Conservation (phyloP, 768 basidiomycete genomes). For the Lepiota venenata region DNA sequence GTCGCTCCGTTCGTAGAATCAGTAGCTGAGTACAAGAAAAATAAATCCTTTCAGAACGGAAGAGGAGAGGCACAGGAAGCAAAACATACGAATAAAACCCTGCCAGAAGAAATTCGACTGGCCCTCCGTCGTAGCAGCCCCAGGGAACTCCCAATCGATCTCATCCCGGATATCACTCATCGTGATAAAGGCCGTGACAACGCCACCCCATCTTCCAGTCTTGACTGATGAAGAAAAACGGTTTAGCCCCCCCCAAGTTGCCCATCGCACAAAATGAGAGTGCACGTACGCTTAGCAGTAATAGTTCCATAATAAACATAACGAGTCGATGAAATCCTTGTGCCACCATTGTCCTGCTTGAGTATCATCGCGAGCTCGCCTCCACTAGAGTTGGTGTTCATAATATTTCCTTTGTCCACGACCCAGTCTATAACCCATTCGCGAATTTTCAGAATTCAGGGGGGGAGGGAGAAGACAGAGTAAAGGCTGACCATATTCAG, state of each 20-base stretch:
- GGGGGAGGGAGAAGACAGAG: not conserved
- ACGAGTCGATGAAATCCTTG: conserved; percentile 72
- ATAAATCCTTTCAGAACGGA: not conserved
- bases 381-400: conserved; percentile 57
- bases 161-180: conserved; percentile 86
- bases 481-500: conserved; percentile 50
- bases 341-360: conserved; percentile 71
- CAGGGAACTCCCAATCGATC: conserved; percentile 87
- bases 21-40: conserved; percentile 27
- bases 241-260: not conserved
- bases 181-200: conserved; percentile 82
- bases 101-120: conserved; percentile 87
- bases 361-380: conserved; percentile 69
- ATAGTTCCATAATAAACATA: conserved; percentile 82
- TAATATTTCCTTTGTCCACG: conserved; percentile 61
- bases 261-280: not conserved
- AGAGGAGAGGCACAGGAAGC: not conserved
- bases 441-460: not conserved
- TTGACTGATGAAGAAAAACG: conserved; percentile 46
- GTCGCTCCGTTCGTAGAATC: conserved; percentile 45
- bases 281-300: conserved; percentile 51
- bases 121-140: conserved; percentile 52
- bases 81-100: conserved; percentile 56
- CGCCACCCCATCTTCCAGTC: conserved; percentile 75
- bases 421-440: conserved; percentile 54